A percentile compares a stretch with the other conserved stretches of the same genome.
These are phyloP conservation scores for Backusella luteola DNA, from an alignment of 192 early-diverging fungal genomes.

Conservation along the genomic window DNA sequence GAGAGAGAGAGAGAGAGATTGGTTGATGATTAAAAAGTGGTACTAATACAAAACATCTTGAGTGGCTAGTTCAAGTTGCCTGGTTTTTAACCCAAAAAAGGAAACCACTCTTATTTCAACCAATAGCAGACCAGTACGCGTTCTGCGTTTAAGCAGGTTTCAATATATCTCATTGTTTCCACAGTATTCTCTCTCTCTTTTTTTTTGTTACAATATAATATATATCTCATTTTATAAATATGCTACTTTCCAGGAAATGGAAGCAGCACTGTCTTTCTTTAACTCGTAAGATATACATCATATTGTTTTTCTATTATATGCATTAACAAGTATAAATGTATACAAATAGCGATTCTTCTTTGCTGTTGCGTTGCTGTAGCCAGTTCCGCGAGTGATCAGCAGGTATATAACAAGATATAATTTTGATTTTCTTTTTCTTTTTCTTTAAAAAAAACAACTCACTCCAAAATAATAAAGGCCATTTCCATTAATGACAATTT, in stretches of 20 bases:
- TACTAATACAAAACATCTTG: too few species aligned
- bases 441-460: not conserved
- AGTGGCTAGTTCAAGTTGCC: too few species aligned
- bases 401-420: not conserved
- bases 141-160: not conserved
- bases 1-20: too few species aligned
- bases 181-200: not conserved
- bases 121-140: not conserved
- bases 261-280: slow-evolving; percentile 1
- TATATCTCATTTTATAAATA: not conserved
- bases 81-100: not conserved
- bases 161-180: not conserved
- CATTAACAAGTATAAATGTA: not conserved
- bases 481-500: slow-evolving; percentile 5
- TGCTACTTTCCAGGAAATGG: not conserved
- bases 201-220: not conserved
- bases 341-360: not conserved
- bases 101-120: not conserved
- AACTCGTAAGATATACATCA: slow-evolving; percentile 1
- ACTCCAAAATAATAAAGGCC: not conserved
- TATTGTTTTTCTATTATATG: not conserved
- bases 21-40: too few species aligned
- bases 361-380: not conserved
- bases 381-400: not conserved
- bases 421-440: too few species aligned